A percentile compares a stretch with the other conserved stretches of the same genome.
Conservation (phyloP, 2,329 filamentous ascomycete genomes). For the Neonectria neomacrospora region DNA sequence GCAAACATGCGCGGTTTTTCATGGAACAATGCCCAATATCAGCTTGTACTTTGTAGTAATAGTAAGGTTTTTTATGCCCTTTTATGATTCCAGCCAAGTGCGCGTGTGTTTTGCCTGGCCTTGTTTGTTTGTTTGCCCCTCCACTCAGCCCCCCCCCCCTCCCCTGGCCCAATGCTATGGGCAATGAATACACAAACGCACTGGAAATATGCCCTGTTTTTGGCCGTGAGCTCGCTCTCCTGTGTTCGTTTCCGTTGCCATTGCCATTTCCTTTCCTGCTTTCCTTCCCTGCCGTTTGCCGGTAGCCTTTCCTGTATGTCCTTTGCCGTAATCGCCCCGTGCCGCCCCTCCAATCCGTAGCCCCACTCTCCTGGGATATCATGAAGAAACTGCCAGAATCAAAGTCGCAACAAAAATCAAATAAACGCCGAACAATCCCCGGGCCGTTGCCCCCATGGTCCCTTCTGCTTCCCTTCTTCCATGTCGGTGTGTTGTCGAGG, state of each 20-base stretch:
- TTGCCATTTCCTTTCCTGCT: conserved; percentile 2
- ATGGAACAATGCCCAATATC: background rate
- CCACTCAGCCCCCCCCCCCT: background rate
- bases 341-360: conserved; percentile 35
- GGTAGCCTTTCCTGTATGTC: conserved; percentile 32
- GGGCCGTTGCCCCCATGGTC: conserved; percentile 28
- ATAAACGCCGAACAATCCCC: conserved; percentile 42
- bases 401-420: conserved; percentile 31
- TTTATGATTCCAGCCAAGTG: conserved; percentile 6
- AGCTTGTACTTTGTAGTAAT: background rate
- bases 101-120: conserved; percentile 14
- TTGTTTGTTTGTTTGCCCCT: background rate
- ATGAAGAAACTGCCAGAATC: conserved; percentile 42
- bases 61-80: background rate
- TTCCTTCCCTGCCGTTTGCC: conserved; percentile 30
- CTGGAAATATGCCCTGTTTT: conserved; percentile 17
- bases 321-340: conserved; percentile 36
- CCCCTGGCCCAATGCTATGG: conserved; percentile 9
- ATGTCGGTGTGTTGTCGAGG: conserved; percentile 24
- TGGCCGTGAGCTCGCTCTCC: background rate
- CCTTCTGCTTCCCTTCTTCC: conserved; percentile 29
- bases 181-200: conserved; percentile 25
- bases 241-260: conserved; percentile 1
- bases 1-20: background rate
- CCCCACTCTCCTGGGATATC: conserved; percentile 45